Evolutionary conservation across 2,329 filamentous ascomycete species (phyloP).

Genomic region (Lasiodiplodia gonubiensis): DNA sequence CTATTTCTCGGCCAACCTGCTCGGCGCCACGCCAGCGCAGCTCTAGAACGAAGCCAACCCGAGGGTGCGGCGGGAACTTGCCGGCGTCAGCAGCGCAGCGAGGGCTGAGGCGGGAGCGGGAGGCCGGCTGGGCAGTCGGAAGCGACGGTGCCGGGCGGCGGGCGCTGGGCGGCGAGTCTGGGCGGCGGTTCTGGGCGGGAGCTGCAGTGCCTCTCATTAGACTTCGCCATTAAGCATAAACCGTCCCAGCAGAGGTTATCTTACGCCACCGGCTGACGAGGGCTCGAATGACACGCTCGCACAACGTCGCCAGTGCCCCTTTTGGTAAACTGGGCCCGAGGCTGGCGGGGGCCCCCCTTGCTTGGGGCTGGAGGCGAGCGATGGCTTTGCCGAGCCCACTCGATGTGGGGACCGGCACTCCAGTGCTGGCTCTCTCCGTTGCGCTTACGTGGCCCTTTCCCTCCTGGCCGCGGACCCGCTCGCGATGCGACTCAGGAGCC

Average conservation of each 20-base stretch:
- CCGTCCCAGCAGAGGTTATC: conserved; percentile 19
- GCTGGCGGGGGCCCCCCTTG: conserved; percentile 9
- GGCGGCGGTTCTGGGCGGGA: neutral
- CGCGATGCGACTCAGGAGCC: conserved; percentile 24
- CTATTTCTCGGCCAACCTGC: conserved; percentile 26
- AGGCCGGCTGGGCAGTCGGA: neutral
- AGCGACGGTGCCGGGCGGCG: neutral
- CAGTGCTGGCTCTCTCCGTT: conserved; percentile 24
- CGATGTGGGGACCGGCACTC: conserved; percentile 15
- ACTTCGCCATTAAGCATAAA: conserved; percentile 21
- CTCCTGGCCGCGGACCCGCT: conserved; percentile 25
- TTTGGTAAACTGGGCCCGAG: conserved; percentile 8
- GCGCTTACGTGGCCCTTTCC: conserved; percentile 27
- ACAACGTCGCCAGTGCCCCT: conserved; percentile 18
- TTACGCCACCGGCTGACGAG: conserved; percentile 25
- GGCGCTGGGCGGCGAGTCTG: neutral
- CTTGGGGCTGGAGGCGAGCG: conserved; percentile 22
- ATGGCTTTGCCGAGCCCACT: conserved; percentile 24
- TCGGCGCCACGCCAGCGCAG: conserved; percentile 27
- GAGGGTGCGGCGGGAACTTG: conserved; percentile 17
- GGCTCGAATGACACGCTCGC: conserved; percentile 27
- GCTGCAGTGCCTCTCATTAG: conserved; percentile 10
- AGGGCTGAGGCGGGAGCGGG: neutral
- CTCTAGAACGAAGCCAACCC: conserved; percentile 1
- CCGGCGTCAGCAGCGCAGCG: neutral